Evolutionary conservation across 2,329 filamentous ascomycete genomes (phyloP), one percentile per base, ranked within the genome.

Genomic region (Scedosporium dehoogii): DNA sequence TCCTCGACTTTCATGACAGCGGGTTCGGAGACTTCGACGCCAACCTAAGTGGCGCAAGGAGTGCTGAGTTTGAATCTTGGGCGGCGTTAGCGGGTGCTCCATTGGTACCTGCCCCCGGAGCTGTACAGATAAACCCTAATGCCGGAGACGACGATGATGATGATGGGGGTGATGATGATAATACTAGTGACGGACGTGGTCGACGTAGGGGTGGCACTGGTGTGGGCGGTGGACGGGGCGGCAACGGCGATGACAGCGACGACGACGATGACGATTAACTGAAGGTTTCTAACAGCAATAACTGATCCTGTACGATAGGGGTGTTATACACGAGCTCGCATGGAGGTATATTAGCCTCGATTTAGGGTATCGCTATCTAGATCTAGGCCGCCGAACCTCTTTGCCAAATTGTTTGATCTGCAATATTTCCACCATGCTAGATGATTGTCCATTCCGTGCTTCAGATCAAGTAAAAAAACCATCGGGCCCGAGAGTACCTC

Each of bases 1-100:
- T 63, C 14, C 62, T 68, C 23, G 67, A 67, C 63, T 65, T 64
- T 57, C 67, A 67, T 25, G 63, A 53, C 18, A 61, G 63, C 51
- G 67, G 67, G 1, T 68, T 67, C 33, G 67, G 67, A 25, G 66
- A 67, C 38, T 68, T 67, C 51, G 65, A 64, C 5, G 63, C 65
- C 9, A 64, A 66, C 59, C 60, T 66, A 10, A 60, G 60, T n/a
- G 63, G 51, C 18, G 67, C 67, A 14, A 66, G 67, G 58, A 66
- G 60, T 23, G 62, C 65, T 38, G 63, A 67, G 58, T 68, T 68
- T 55, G 63, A 29, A 7, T 53, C 67, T 5, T 67, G 66, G 65
- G 65, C 65, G 14, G 64, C 64, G 27, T 66, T 67, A 42, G 67
- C 67, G 12, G 38, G 33, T 7, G 58, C 41, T 6, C 58, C 58